Base-by-base conservation (phyloP, 345 rosid genomes). In the Rhodamnia argentea region DNA sequence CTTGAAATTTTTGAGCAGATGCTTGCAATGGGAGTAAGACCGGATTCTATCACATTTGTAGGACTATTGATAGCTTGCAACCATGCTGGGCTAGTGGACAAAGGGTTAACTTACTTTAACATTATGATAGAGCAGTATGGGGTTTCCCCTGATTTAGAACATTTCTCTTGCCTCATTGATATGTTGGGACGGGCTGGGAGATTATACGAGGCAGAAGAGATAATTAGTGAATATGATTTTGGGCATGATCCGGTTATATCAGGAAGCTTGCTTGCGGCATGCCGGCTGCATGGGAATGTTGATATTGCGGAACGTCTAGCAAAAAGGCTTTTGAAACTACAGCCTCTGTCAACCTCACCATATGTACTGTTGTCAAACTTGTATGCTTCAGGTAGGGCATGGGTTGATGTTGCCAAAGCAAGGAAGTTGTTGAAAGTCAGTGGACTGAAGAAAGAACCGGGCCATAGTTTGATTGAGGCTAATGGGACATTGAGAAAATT, bases 171-270 rank as follows among this genome's bases (percentile, higher is more conserved):
- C 88, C 91, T 94, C 52, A 87, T 93, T 40, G 96, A 93, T 89
- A 60, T 94, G 89, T 84, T 93, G 86, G 97, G 97, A 86, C 90
- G 97, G 54, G 93, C 94, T 26, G 96, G 97, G 82, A 92, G 91
- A 90, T 86, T 94, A 83, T 40, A 22, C 0, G 90, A 92, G 83
- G 97, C 96, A 57, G 92, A 91, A 85, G 91, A 90, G 60, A 88
- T 90, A 87, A 58, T 89, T 56, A 87, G 83, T 83, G 91, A 82
- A 60, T 88, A 50, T 83, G 87, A 87, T 32, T 93, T 86, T n/a
- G 90, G 94, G 42, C 85, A 88, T 76, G 90, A 94, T 89, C 92
- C 90, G 0, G 82, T 94, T 70, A 90, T 91, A 81, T 83, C 92
- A 86, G 96, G 96, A 70, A 92, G 93, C 90, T 88, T 94, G 92